Base-by-base conservation (phyloP, 306 rosid genomes). In the Acacia acuminata region DNA sequence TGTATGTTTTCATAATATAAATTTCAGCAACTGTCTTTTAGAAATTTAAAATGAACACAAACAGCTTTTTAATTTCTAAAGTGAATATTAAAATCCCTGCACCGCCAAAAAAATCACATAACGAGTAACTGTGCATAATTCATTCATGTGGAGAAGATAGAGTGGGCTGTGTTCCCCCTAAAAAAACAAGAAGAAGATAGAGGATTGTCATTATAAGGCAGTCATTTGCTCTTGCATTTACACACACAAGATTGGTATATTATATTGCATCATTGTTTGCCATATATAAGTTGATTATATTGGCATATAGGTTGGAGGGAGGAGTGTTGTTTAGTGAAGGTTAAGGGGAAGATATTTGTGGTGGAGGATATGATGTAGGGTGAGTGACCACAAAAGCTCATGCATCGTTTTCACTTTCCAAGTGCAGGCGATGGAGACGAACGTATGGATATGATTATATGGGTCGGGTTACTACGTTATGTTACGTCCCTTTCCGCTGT, bases 401-500 rank as follows among this genome's bases (percentile, higher is more conserved):
- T 66, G 77, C 43, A 77, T 81, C 88, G 60, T 85, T 85, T 78
- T 38, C 42, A 38, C 42, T 38, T 38, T 77, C 85, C 70, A 65
- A 34, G 9, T 64, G 82, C 88, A 78, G 81, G 51, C 34, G 65
- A 73, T 79, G 77, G 66, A 40, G 75, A 77, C 70, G 68, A 71
- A 51, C 50, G 40, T 73, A 34, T 81, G 76, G 56, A 71, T 61
- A 61, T 72, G 47, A 48, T 85, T 38, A 48, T 53, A 47, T 51
- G 76, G 58, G n/a, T 25, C 34, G 70, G 25, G 32, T 48, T 34
- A 51, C 73, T 73, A 80, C n/a, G 88, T 88, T 77, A 4, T 22
- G 65, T 58, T 2, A 8, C 60, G 87, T 83, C 90, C 73, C 80
- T 85, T 83, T 88, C 84, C 51, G 53, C 24, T 69, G 14, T 70